Conservation (phyloP, 768 basidiomycete genomes). For the Kockovaella imperatae region DNA sequence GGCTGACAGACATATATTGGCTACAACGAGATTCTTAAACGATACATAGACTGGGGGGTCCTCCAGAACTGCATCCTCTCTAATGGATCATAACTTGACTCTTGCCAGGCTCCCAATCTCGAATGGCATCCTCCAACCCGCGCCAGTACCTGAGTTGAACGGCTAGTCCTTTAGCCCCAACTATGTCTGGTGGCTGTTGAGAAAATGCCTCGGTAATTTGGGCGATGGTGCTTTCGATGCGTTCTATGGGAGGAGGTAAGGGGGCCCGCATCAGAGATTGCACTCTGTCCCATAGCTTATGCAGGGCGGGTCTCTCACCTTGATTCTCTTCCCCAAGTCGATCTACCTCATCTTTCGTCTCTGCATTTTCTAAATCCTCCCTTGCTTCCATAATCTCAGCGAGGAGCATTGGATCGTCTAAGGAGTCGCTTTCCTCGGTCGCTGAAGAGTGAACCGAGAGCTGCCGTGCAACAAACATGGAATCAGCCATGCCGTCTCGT, state of each 20-base stretch:
- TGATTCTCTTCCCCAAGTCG: constrained; percentile 53
- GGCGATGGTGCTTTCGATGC: constrained; percentile 50
- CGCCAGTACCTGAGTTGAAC: constrained; percentile 65
- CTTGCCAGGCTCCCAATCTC: constrained; percentile 41
- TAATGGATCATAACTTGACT: not conserved
- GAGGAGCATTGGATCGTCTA: constrained; percentile 65
- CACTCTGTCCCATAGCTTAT: no score
- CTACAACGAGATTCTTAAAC: no score
- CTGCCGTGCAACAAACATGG: constrained; percentile 8
- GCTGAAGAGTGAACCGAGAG: constrained; percentile 56
- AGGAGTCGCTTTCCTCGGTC: constrained; percentile 61
- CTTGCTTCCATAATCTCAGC: constrained; percentile 68
- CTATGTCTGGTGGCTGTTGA: constrained; percentile 51
- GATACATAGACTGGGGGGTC: no score
- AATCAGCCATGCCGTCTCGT: no score
- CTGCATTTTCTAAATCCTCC: constrained; percentile 65
- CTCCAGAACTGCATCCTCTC: no score
- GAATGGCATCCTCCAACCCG: constrained; percentile 44
- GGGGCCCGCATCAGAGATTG: no score
- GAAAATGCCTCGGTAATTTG: constrained; percentile 53
- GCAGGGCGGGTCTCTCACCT: constrained; percentile 48
- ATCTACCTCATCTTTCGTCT: constrained; percentile 51
- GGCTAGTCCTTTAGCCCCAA: constrained; percentile 53
- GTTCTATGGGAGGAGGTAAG: no score
- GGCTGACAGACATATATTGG: no score